Percentiles rank a stretch among this genome's conserved stretches.
phyloP scores from a whole-genome alignment of 441 rosid genomes.

The Gossypium lobatum region DNA sequence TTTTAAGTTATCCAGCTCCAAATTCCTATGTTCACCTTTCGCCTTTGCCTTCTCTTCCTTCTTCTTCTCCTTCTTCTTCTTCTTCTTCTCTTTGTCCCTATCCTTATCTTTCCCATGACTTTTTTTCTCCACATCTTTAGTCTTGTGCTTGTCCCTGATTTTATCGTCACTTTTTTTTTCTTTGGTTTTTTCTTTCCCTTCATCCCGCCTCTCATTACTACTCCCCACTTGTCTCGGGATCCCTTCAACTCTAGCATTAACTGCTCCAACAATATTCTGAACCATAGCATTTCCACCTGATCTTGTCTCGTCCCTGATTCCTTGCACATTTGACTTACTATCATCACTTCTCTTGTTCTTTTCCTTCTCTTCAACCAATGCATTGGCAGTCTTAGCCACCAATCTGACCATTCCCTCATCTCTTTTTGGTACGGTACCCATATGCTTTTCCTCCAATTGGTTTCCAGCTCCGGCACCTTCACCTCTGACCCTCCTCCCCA shows the following conservation, averaged over 20 bases:
- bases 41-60: constrained; percentile 15
- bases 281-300: constrained; percentile 19
- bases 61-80: constrained; percentile 13
- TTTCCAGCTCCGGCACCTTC: constrained; percentile 26
- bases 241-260: constrained; percentile 19
- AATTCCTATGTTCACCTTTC: constrained; percentile 23
- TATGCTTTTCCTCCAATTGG: constrained; percentile 22
- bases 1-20: constrained; percentile 29
- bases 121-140: constrained; percentile 20
- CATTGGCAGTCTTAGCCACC: constrained; percentile 20
- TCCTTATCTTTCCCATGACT: constrained; percentile 24
- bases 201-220: constrained; percentile 19
- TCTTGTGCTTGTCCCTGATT: constrained; percentile 25
- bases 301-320: constrained; percentile 20
- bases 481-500: constrained; percentile 28
- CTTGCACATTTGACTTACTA: constrained; percentile 22
- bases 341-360: constrained; percentile 24
- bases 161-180: constrained; percentile 27
- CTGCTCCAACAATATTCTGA: constrained; percentile 17
- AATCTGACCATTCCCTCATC: constrained; percentile 22
- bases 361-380: constrained; percentile 23
- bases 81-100: constrained; percentile 23
- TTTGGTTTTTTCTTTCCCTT: constrained; percentile 28
- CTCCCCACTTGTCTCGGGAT: constrained; percentile 19
- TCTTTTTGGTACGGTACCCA: constrained; percentile 12